phyloP scores from a whole-genome alignment of 1,284 basidiomycete genomes.

The Ustilago crameri region DNA sequence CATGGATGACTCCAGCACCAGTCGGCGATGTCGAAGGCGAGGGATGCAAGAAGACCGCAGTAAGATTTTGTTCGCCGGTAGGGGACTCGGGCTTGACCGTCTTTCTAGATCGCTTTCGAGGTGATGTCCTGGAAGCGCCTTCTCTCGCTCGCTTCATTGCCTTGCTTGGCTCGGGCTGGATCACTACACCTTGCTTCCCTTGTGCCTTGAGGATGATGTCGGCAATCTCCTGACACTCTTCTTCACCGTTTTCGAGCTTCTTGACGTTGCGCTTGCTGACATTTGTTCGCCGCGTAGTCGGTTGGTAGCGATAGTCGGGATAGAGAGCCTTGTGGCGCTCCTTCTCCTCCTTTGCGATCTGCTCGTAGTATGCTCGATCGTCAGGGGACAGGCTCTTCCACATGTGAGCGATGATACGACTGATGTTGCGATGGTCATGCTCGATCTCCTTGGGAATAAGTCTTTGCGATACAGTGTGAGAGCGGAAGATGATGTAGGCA shows the following conservation, averaged over 20 bases:
- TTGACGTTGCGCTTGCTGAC: slow-evolving; percentile 48
- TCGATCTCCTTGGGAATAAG: slow-evolving; percentile 83
- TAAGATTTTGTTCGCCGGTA: slow-evolving; percentile 11
- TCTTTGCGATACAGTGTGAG: slow-evolving; percentile 82
- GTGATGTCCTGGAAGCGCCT: neutral
- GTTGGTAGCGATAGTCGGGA: slow-evolving; percentile 64
- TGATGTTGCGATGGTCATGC: slow-evolving; percentile 79
- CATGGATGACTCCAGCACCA: neutral
- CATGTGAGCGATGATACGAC: slow-evolving; percentile 70
- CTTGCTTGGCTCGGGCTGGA: slow-evolving; percentile 15
- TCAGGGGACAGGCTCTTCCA: slow-evolving; percentile 59
- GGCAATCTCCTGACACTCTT: slow-evolving; percentile 60
- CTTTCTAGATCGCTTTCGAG: slow-evolving; percentile 13
- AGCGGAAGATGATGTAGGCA: slow-evolving; percentile 93
- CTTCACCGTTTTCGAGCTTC: slow-evolving; percentile 54
- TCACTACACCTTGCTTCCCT: slow-evolving; percentile 47
- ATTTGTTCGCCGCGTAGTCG: slow-evolving; percentile 37
- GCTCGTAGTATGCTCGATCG: slow-evolving; percentile 55
- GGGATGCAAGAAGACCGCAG: slow-evolving; percentile 34
- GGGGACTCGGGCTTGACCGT: slow-evolving; percentile 3
- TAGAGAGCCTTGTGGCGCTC: slow-evolving; percentile 53
- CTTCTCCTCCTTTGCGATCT: slow-evolving; percentile 56
- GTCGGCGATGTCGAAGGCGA: slow-evolving; percentile 24
- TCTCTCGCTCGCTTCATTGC: slow-evolving; percentile 27
- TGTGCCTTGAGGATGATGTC: slow-evolving; percentile 59